Evolutionary conservation across 2,329 filamentous ascomycete genomes (phyloP).

Genomic region (Stenocarpella maydis): DNA sequence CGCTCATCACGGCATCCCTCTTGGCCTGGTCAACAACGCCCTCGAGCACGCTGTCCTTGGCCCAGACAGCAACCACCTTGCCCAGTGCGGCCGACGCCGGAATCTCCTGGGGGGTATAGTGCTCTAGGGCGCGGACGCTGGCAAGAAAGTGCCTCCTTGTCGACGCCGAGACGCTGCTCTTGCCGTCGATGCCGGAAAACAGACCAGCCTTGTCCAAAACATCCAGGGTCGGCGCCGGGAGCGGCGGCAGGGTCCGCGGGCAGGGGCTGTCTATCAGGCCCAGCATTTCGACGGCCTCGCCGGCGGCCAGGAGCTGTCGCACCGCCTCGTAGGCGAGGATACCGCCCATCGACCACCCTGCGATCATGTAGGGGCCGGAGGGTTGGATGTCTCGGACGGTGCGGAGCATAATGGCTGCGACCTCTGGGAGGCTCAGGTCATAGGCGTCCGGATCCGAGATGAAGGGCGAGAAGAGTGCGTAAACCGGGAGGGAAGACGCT

Average conservation of each 20-base stretch:
- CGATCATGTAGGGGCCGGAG: constrained; percentile 1
- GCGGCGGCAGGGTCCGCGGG: not conserved
- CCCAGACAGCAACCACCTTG: constrained; percentile 2
- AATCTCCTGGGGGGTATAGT: constrained; percentile 2
- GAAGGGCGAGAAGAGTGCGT: constrained; percentile 24
- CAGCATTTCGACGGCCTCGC: not conserved
- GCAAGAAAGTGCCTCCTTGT: constrained; percentile 7
- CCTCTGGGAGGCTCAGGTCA: not conserved
- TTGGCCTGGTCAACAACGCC: not conserved
- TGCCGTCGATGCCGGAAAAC: not conserved
- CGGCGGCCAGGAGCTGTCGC: not conserved
- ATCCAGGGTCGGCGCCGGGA: constrained; percentile 34
- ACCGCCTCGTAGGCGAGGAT: constrained; percentile 18
- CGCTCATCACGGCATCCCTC: constrained; percentile 2
- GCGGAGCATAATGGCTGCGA: not conserved
- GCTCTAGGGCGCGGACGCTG: constrained; percentile 15
- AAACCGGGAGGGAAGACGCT: not conserved
- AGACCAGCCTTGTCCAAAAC: constrained; percentile 43
- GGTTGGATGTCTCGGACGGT: constrained; percentile 7
- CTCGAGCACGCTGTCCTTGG: constrained; percentile 9
- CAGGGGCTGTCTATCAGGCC: constrained; percentile 14
- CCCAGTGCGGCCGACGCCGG: not conserved
- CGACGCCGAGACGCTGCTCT: constrained; percentile 4
- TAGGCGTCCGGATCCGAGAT: constrained; percentile 7
- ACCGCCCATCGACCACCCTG: constrained; percentile 18